These are phyloP conservation scores for Apophysomyces trapeziformis DNA, from an alignment of 371 early-diverging fungal species.

Conservation along the genomic window DNA sequence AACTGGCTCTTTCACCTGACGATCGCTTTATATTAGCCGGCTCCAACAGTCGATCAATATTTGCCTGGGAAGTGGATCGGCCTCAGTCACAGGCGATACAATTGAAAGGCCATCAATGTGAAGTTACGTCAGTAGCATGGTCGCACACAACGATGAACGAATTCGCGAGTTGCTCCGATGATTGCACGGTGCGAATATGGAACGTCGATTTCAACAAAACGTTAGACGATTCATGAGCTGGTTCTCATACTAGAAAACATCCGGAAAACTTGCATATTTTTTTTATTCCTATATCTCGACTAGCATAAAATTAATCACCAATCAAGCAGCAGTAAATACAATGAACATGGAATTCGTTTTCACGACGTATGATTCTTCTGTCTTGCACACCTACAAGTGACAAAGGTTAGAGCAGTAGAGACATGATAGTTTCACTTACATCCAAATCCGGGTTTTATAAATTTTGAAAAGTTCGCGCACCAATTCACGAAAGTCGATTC, in stretches of 20 bases:
- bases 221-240: neutral
- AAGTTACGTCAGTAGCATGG: conserved; percentile 46
- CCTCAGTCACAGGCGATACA: conserved; percentile 18
- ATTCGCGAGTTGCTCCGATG: conserved; percentile 46
- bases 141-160: conserved; percentile 19
- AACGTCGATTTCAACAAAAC: conserved; percentile 11
- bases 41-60: conserved; percentile 27
- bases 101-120: conserved; percentile 37
- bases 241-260: neutral
- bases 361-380: conserved; percentile 1
- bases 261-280: neutral
- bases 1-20: conserved; percentile 40
- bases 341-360: neutral
- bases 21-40: conserved; percentile 43
- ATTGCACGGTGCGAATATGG: conserved; percentile 45
- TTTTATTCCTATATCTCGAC: neutral
- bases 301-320: neutral
- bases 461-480: conserved; percentile 98
- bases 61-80: conserved; percentile 43
- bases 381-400: conserved; percentile 12
- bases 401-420: neutral
- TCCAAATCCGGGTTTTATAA: conserved; percentile 99
- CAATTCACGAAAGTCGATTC: conserved; percentile 98
- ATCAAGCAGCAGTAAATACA: conserved; percentile 9
- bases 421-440: conserved; percentile 52